These are phyloP conservation scores for Lentinula sp. DNA, from an alignment of 768 basidiomycete genomes.

Conservation along the genomic window DNA sequence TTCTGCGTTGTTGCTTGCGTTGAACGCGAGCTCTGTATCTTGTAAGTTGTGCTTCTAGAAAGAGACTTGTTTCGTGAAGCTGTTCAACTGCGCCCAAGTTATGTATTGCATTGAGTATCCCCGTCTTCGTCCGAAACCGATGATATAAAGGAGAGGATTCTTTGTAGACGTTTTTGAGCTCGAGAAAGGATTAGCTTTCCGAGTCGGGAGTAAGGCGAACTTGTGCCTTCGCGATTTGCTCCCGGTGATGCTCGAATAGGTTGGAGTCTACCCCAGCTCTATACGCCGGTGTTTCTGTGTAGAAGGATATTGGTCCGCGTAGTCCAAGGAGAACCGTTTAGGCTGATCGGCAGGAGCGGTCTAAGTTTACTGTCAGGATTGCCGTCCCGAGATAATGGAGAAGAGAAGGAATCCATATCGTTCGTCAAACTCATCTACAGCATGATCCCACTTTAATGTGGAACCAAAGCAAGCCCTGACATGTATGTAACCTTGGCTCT, in stretches of 20 bases:
- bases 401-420: neutral
- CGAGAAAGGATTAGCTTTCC: neutral
- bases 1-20: neutral
- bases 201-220: neutral
- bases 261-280: neutral
- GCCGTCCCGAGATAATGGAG: neutral
- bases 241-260: neutral
- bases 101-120: neutral
- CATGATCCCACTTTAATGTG: neutral
- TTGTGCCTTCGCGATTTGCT: neutral
- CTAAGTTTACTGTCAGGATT: neutral
- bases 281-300: neutral
- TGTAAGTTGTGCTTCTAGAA: no score
- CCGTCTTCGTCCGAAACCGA: neutral
- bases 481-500: neutral
- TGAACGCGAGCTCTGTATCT: no score
- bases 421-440: neutral
- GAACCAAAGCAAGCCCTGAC: neutral
- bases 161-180: neutral
- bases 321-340: neutral
- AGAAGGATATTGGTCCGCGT: neutral
- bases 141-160: no score
- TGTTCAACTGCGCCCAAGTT: neutral
- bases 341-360: constrained; percentile 1
- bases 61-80: neutral